A percentile compares a stretch with the other conserved stretches of the same genome.
phyloP scores from a whole-genome alignment of 352 stramenopile genomes.

The Phytophthora parvispora region DNA sequence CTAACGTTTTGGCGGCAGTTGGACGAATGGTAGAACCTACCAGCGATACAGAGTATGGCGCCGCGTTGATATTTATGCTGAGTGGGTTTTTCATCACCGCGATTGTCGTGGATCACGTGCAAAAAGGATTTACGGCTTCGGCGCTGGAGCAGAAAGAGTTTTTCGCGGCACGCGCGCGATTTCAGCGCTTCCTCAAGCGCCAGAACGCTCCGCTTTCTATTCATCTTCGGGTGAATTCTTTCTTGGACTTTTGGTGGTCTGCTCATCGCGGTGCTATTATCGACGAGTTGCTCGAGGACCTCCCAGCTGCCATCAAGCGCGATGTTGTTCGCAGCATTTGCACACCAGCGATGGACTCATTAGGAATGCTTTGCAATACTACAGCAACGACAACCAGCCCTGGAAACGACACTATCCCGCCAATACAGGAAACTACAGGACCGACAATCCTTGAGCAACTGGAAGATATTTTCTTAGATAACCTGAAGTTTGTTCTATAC shows the following conservation, averaged over 20 bases:
- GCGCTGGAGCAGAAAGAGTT: constrained; percentile 80
- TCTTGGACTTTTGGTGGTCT: constrained; percentile 80
- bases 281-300: constrained; percentile 62
- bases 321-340: constrained; percentile 74
- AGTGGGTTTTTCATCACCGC: constrained; percentile 76
- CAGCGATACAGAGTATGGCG: constrained; percentile 55
- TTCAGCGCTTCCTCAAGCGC: constrained; percentile 73
- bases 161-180: constrained; percentile 60
- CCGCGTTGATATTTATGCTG: constrained; percentile 72
- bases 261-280: constrained; percentile 72
- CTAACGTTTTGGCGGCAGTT: constrained; percentile 60
- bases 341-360: constrained; percentile 52
- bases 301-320: constrained; percentile 61
- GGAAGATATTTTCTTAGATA: constrained; percentile 63
- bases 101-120: constrained; percentile 76
- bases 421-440: background rate
- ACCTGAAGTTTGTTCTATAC: constrained; percentile 68
- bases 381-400: too few species aligned
- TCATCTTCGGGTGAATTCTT: constrained; percentile 70
- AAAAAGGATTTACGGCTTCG: constrained; percentile 73
- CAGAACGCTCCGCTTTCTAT: constrained; percentile 64
- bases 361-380: constrained; percentile 41
- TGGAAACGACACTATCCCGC: background rate
- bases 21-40: constrained; percentile 57
- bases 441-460: constrained; percentile 35